Evolutionary conservation across 768 basidiomycete genomes (phyloP), one percentile per base, ranked within the genome.

Genomic region (Suillus fuscotomentosus): DNA sequence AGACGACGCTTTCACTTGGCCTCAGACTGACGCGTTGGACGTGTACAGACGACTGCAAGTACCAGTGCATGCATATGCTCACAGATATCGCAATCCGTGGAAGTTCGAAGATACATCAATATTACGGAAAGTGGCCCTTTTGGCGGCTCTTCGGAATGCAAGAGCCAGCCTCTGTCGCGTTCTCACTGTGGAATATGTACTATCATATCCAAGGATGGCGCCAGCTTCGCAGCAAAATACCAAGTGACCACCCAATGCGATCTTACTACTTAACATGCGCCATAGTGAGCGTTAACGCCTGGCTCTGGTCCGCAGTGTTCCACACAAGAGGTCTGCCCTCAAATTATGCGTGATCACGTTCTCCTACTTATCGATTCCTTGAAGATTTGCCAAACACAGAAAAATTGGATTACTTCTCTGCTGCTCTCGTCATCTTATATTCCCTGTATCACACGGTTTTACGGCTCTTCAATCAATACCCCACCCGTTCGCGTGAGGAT

Each of bases 41-140:
- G 39, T 97, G 95, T 77, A 71, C 73, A 11, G 94, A 92, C 67
- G 84, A 97, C 73, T 99, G 97, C 82, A 87, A 88, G 73, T 99
- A 99, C 73, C 75, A 72, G 4, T 99, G 97, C 78, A 94, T 91
- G 86, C 94, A 95, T 71, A 77, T 81, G 56, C 81, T 93, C 43
- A 94, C 92, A 5, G 83, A 86, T 66, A 71, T 77, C 9, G 85
- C 86, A 41, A 67, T 84, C n/a, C 60, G 68, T 39, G 69, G 64
- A 6, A 84, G 85, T 0, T 69, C 70, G 47, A 68, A 63, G 2
- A 77, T 92, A 1, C 85, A 91, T 51, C 95, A 97, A 69, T 96
- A 92, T 75, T 86, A 94, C 70, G 97, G 97, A 17, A 99, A 99
- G 80, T 99, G 97, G 97, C 94, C 96, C 0, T 99, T 99, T 75